Base-by-base conservation (phyloP, 2,329 filamentous ascomycete species). In the Aciculosporium take region DNA sequence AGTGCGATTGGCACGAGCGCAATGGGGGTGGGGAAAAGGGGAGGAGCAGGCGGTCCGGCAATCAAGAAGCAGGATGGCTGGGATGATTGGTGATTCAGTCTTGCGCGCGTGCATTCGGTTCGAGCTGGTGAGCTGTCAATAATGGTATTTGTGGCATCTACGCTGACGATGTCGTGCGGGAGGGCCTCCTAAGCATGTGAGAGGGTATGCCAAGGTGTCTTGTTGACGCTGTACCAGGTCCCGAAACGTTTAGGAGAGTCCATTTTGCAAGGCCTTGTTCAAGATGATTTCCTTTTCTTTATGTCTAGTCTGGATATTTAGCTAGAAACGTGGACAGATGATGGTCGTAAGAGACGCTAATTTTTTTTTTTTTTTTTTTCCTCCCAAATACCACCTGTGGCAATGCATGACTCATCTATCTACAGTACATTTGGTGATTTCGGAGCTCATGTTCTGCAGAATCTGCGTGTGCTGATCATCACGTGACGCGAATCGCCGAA, bases 41-140 rank as follows among this genome's bases (percentile, higher is more conserved):
- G 52, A 39, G 63, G 58, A 43, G 44, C 49, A 4, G 49, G 51
- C 5, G 50, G 56, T 27, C 56, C 57, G 21, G 51, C 56, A 49
- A 49, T 56, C 12, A 55, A 72, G 45, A 60, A 70, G 42, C 18
- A 45, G 20, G 75, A 79, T 49, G 72, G 78, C 45, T 80, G 76
- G 76, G 76, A 79, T 58, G 74, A 76, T 48, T 78, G 73, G 73
- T 76, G 60, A 67, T n/a, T n/a, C n/a, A n/a, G n/a, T n/a, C n/a
- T n/a, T n/a, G n/a, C n/a, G n/a, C n/a, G n/a, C n/a, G n/a, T n/a
- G n/a, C n/a, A n/a, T n/a, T n/a, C n/a, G n/a, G n/a, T n/a, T n/a
- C n/a, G n/a, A n/a, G n/a, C n/a, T n/a, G n/a, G n/a, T n/a, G n/a
- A n/a, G n/a, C n/a, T n/a, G n/a, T n/a, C n/a, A n/a, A n/a, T n/a